Percentiles rank a stretch among this genome's conserved stretches.
Conservation (phyloP, 768 basidiomycete species). For the Serendipita vermifera region DNA sequence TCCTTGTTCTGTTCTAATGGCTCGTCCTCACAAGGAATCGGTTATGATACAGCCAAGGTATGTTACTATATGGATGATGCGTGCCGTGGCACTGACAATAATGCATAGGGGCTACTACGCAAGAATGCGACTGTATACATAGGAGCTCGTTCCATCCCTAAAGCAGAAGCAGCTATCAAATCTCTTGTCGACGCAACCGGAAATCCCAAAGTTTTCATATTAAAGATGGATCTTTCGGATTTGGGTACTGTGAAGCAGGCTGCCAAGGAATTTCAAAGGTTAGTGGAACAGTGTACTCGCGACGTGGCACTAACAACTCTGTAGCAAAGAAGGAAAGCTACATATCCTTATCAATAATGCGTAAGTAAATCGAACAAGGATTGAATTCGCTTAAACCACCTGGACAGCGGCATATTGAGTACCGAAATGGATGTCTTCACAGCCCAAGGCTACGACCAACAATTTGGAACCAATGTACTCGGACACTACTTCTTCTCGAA, state of each 20-base stretch:
- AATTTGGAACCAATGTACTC: constrained; percentile 23
- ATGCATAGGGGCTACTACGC: constrained; percentile 9
- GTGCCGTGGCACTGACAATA: background rate
- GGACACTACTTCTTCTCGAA: background rate
- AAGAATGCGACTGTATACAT: constrained; percentile 18
- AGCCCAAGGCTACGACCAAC: constrained; percentile 24
- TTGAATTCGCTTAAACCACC: background rate
- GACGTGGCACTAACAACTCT: too few species aligned
- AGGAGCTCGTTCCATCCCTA: constrained; percentile 1
- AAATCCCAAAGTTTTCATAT: constrained; percentile 19
- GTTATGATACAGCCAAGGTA: constrained; percentile 11
- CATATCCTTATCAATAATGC: constrained; percentile 4
- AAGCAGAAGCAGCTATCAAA: constrained; percentile 15
- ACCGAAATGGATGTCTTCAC: constrained; percentile 15
- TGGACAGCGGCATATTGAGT: constrained; percentile 16
- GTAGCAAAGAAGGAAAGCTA: background rate
- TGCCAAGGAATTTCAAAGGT: constrained; percentile 24
- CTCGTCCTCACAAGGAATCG: too few species aligned
- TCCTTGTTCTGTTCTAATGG: too few species aligned
- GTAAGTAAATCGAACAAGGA: constrained; percentile 6
- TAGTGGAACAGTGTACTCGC: too few species aligned
- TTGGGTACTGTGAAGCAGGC: constrained; percentile 22
- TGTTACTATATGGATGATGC: background rate
- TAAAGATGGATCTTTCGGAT: constrained; percentile 25
- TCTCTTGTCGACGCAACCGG: constrained; percentile 17